Evolutionary conservation across 1,284 basidiomycete genomes (phyloP), one percentile per base, ranked within the genome.

Genomic region (Polyporus tsugae): DNA sequence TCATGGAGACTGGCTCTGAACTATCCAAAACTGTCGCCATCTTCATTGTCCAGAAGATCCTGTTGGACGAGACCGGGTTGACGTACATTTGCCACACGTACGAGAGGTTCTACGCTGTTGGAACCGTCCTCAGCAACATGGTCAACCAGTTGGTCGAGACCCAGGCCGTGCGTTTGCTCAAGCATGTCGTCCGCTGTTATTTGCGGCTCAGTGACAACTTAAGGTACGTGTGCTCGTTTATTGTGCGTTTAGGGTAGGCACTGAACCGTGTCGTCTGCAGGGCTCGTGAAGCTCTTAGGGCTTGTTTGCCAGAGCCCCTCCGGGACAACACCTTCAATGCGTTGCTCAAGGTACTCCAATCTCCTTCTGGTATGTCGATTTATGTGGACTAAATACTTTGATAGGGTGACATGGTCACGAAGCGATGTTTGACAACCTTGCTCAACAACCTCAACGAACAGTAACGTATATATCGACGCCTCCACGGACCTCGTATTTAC

Each of bases 1-100:
- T 99, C 82, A 99, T 99, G 98, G 98, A 99, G 82, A 99, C 98
- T 0, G 98, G 98, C 59, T 98, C 96, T 6, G 98, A 99, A 77
- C 89, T 99, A n/a, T 96, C 93, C 72, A 99, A 99, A 83, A 99
- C 98, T 0, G 98, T 99, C 58, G 98, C 98, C 60, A 99, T 99
- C 78, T 99, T 99, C 82, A 99, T 99, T 77, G 98, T 99, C 2
- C 98, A 99, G 81, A 99, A 99, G 85, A 99, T 99, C 74, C 86
- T 99, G 25, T 87, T 99, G 64, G 98, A 99, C 79, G 98, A 99
- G 82, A 96, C 97, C 11, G 97, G 98, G 13, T 83, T 99, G 69
- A 97, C 96, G 36, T 99, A 99, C 81, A 99, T 99, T 78, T 99
- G 97, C 78, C 97, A 99, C 82, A 99, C 98, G 19, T 99, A 99